phyloP scores from a whole-genome alignment of 2,329 filamentous ascomycete species.

The Aspergillus sp. region DNA sequence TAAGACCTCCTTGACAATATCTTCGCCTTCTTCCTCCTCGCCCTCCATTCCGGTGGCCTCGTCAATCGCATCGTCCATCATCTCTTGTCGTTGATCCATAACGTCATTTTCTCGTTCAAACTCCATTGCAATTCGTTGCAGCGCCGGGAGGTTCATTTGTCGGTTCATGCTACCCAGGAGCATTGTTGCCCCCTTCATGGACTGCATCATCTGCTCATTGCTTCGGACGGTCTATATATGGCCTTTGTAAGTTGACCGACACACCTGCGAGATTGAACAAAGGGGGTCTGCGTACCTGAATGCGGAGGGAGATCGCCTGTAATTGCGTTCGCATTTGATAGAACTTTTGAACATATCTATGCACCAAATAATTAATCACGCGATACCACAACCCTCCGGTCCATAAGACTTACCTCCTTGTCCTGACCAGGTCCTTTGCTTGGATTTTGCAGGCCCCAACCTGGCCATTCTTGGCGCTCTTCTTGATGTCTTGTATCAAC shows the following conservation, averaged over 20 bases:
- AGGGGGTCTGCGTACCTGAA: constrained; percentile 63
- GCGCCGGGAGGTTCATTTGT: constrained; percentile 91
- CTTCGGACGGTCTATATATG: constrained; percentile 77
- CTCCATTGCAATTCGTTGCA: constrained; percentile 97
- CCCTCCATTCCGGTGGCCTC: constrained; percentile 81
- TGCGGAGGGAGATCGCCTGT: constrained; percentile 89
- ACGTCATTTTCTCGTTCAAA: constrained; percentile 99
- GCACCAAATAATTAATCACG: constrained; percentile 1
- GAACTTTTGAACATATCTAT: constrained; percentile 93
- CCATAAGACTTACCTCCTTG: constrained; percentile 59
- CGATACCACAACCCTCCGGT: constrained; percentile 1
- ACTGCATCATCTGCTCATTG: constrained; percentile 99
- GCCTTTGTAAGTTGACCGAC: constrained; percentile 6
- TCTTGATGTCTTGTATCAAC: constrained; percentile 91
- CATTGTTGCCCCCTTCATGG: constrained; percentile 95
- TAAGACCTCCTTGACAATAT: constrained; percentile 92
- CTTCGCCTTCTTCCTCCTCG: constrained; percentile 92
- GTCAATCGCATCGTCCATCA: constrained; percentile 99
- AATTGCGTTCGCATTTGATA: constrained; percentile 97
- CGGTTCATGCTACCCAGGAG: constrained; percentile 95
- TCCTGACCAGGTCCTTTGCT: constrained; percentile 92
- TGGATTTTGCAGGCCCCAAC: constrained; percentile 99
- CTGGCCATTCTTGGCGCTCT: constrained; percentile 95
- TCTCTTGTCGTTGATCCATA: constrained; percentile 98
- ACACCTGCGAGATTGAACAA: background rate